Evolutionary conservation across 257 asterid genomes (phyloP), one percentile per base, ranked within the genome.

Genomic region (Solanum microdontum): DNA sequence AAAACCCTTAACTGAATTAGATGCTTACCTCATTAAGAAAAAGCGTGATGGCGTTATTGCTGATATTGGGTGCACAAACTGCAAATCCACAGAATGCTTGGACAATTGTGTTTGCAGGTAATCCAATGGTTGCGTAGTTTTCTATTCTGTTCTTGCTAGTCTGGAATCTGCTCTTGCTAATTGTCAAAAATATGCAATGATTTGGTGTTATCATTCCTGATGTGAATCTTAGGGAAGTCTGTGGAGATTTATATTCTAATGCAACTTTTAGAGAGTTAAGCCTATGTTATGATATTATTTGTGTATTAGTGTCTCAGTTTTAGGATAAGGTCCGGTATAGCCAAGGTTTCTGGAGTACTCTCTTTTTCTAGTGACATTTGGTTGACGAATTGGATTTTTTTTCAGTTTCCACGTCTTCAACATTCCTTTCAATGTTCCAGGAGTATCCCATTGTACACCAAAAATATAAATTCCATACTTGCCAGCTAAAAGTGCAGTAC

Each of bases 31-130:
- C 80, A 90, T 95, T 79, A 95, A 95, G 94, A 97, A 91, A 92
- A 94, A 91, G 93, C 97, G 95, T 83, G 94, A 89, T 51, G 82
- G 88, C 45, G 43, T 76, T 55, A 96, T 75, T 79, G 92, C 92
- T 87, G 98, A 95, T 89, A 90, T 86, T 85, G 99, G 99, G 91
- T 97, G 99, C 94, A 91, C 96, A 74, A 88, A 75, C 91, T 95
- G 98, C 94, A 86, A 89, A 74, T 90, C 96, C 55, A 85, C 93
- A 68, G 90, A 91, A 30, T 97, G 99, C 88, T 92, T 92, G 45
- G 94, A 90, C 84, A 93, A 88, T 90, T 97, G 99, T 84, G 98
- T 94, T 69, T 97, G 99, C 98, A 95, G 98, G 99, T 95, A 88
- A 55, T 64, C 73, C 87, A 87, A 76, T 85, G 45, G 51, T 87